Percentiles rank a stretch among this genome's conserved stretches.
phyloP scores from a whole-genome alignment of 2,329 filamentous ascomycete species.

The Fusarium praegraminearum region DNA sequence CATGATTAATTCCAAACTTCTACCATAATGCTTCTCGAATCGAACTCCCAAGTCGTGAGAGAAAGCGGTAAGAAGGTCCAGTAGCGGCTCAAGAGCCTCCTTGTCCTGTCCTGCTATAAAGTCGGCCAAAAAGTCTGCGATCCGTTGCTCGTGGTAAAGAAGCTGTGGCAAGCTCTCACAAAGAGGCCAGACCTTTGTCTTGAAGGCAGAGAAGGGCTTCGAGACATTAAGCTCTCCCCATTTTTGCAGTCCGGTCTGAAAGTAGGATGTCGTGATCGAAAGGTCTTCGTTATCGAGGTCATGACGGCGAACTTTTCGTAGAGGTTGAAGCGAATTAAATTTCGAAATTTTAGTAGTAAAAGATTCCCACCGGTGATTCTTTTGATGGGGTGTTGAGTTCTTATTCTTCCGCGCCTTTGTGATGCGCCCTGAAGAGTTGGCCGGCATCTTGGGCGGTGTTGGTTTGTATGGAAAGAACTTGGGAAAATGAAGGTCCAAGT shows the following conservation, averaged over 20 bases:
- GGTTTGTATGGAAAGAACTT: constrained; percentile 38
- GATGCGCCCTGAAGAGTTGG: constrained; percentile 74
- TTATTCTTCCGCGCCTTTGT: constrained; percentile 77
- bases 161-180: constrained; percentile 94
- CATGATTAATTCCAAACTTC: constrained; percentile 79
- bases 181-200: constrained; percentile 77
- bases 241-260: constrained; percentile 83
- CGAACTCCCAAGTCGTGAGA: constrained; percentile 90
- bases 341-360: constrained; percentile 92
- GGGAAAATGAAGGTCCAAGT: constrained; percentile 38
- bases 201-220: constrained; percentile 81
- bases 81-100: constrained; percentile 84
- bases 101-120: constrained; percentile 83
- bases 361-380: constrained; percentile 89
- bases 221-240: constrained; percentile 95
- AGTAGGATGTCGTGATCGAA: constrained; percentile 84
- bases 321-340: constrained; percentile 88
- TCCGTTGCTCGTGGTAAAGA: constrained; percentile 87
- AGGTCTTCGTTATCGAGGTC: constrained; percentile 84
- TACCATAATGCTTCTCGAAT: constrained; percentile 90
- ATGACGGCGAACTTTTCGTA: constrained; percentile 88
- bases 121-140: constrained; percentile 80
- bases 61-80: constrained; percentile 91
- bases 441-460: constrained; percentile 66
- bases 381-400: constrained; percentile 77